Base-by-base conservation (phyloP, 2,329 filamentous ascomycete genomes). In the Kalmusia sp. region DNA sequence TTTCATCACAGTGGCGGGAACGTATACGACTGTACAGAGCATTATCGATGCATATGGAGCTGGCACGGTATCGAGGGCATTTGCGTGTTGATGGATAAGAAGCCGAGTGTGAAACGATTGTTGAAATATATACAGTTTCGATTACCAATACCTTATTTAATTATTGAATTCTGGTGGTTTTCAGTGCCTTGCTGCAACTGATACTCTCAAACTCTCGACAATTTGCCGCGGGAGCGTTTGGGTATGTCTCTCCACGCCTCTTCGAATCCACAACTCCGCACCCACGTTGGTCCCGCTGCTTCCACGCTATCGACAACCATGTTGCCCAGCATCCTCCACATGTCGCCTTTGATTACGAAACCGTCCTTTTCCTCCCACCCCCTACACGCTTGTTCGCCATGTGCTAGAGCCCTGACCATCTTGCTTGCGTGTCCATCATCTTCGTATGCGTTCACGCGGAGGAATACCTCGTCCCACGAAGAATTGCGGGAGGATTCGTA, bases 371-470 rank as follows among this genome's bases (percentile, higher is more conserved):
- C 55, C 53, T 79, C 77, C 55, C 71, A 88, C 34, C 71, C 69
- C 59, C 68, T 63, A 46, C 80, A 82, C 1, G 82, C 65, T 27
- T 79, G 69, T 69, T 88, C 80, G 1, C 85, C 91, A 63, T 92
- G 75, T 3, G 83, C 82, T 15, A 95, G 72, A 1, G 91, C 87
- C 27, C 92, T 80, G 6, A 88, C 80, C 4, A 96, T 76, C 73
- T 97, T 97, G 49, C 87, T 80, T 8, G 86, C 81, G 74, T 98
- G 93, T 0, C 93, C 92, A 72, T 97, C 92, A 61, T 96, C 93
- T 0, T 81, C 67, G 19, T 79, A 68, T 30, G 64, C 61, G 49
- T 80, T 80, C 44, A 75, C 82, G 46, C 70, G 78, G 55, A 73
- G 67, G 55, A 81, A 77, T 38, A 82, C 66, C 17, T 65, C 73